Evolutionary conservation across 352 stramenopile species (phyloP).

Genomic region (Phytopythium ostracodes): DNA sequence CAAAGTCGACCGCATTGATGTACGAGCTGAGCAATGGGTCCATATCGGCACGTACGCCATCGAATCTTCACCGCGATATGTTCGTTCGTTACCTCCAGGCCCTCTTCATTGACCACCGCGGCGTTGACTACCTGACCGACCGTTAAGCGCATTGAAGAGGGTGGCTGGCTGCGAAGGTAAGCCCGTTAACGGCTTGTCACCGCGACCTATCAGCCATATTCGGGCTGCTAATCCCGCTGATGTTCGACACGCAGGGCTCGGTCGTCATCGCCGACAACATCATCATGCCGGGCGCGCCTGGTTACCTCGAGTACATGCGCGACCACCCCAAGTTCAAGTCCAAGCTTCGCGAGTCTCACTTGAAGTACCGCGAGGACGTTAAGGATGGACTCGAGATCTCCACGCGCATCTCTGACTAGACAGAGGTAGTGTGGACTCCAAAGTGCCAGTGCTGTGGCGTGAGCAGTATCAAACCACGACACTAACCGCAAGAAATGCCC

Average conservation of each 20-base stretch:
- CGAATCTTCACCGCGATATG: background rate
- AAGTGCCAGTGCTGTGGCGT: background rate
- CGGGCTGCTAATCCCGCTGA: background rate
- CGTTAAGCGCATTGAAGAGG: constrained; percentile 28
- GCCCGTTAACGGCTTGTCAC: background rate
- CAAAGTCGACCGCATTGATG: constrained; percentile 26
- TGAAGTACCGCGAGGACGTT: constrained; percentile 31
- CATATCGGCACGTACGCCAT: background rate
- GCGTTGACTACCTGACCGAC: constrained; percentile 27
- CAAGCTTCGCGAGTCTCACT: constrained; percentile 29
- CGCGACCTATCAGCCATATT: too few species aligned
- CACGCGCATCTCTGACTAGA: constrained; percentile 12
- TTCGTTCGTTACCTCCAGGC: constrained; percentile 16
- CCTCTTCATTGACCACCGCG: constrained; percentile 40
- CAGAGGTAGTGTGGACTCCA: background rate
- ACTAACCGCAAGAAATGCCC: background rate
- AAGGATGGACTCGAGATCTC: constrained; percentile 37
- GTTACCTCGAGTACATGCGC: constrained; percentile 39
- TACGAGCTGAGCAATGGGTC: background rate
- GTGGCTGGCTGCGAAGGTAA: constrained; percentile 22
- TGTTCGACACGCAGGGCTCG: constrained; percentile 15
- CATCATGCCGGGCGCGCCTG: constrained; percentile 20
- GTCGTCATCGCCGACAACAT: constrained; percentile 41
- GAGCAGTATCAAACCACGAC: background rate
- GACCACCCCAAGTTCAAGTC: constrained; percentile 23